These are phyloP conservation scores for Coemansia javaensis DNA, from an alignment of 192 early-diverging fungal genomes.

Conservation along the genomic window DNA sequence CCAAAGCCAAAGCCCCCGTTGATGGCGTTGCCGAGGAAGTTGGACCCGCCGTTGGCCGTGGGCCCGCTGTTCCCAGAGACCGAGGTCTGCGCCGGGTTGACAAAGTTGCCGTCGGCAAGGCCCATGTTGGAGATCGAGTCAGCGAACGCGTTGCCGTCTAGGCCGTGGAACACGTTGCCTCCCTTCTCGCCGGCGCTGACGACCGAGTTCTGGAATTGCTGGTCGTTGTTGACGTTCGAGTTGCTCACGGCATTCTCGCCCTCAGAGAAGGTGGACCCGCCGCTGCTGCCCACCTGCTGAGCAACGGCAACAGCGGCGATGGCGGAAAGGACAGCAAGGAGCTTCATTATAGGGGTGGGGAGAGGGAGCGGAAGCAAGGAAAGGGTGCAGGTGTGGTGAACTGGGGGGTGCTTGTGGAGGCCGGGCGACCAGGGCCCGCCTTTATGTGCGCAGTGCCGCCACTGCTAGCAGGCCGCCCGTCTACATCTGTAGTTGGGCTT, in stretches of 20 bases:
- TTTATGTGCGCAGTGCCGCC: too few relatives aligned
- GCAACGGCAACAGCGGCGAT: slow-evolving; percentile 20
- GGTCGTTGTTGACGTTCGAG: slow-evolving; percentile 26
- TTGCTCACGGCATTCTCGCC: slow-evolving; percentile 14
- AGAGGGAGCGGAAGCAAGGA: too few relatives aligned
- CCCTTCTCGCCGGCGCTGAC: slow-evolving; percentile 10
- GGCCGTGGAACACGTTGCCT: slow-evolving; percentile 14
- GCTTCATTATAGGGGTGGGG: slow-evolving; percentile 27
- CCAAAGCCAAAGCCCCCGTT: too few relatives aligned
- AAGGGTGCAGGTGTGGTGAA: too few relatives aligned
- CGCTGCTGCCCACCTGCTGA: slow-evolving; percentile 23
- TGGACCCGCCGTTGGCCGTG: slow-evolving; percentile 31
- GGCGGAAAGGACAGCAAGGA: slow-evolving; percentile 17
- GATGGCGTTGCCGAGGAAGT: slow-evolving; percentile 35
- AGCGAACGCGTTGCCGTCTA: slow-evolving; percentile 19
- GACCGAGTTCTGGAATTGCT: slow-evolving; percentile 21
- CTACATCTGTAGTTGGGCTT: too few relatives aligned
- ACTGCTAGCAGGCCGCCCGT: too few relatives aligned
- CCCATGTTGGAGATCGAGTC: slow-evolving; percentile 12
- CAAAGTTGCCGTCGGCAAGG: slow-evolving; percentile 22
- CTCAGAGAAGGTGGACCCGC: slow-evolving; percentile 7
- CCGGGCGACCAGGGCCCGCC: too few relatives aligned
- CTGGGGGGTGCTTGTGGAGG: too few relatives aligned
- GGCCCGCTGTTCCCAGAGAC: slow-evolving; percentile 24
- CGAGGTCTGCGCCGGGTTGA: slow-evolving; percentile 25